Percentiles rank a stretch among this genome's conserved stretches.
Conservation (phyloP, 148 eudicot species). For the Oxyria digyna region DNA sequence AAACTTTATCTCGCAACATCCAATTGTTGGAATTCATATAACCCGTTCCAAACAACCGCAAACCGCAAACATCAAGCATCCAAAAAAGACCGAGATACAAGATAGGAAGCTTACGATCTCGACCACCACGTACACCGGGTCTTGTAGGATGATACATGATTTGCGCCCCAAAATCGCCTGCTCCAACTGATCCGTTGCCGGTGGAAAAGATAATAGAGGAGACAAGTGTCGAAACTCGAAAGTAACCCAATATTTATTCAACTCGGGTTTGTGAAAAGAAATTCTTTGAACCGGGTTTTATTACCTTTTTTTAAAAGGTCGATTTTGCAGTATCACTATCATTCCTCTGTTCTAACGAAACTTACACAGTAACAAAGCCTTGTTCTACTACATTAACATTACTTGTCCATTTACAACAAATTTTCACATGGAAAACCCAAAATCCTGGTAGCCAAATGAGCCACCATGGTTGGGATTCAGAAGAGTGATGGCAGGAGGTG, state of each 20-base stretch:
- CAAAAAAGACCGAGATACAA: background rate
- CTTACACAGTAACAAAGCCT: no score
- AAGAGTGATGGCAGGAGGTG: constrained; percentile 1
- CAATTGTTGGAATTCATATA: background rate
- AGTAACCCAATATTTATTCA: background rate
- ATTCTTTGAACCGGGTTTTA: background rate
- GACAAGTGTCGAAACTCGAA: background rate
- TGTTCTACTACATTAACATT: no score
- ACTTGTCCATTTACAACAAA: background rate
- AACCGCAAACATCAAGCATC: background rate
- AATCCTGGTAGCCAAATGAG: background rate
- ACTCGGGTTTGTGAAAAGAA: background rate
- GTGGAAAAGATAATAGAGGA: background rate
- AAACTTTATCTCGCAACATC: background rate
- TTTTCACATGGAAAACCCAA: background rate
- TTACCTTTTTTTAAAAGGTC: no score
- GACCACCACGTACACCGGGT: constrained; percentile 97
- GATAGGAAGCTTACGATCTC: constrained; percentile 63
- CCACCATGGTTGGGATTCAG: background rate
- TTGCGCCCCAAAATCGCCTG: background rate
- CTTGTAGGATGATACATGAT: constrained; percentile 87
- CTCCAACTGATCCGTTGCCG: background rate
- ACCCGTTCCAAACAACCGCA: background rate
- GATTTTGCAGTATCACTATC: no score
- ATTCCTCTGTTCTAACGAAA: no score